Evolutionary conservation across 2,329 filamentous ascomycete genomes (phyloP).

Genomic region (Cordyceps tenuipes): DNA sequence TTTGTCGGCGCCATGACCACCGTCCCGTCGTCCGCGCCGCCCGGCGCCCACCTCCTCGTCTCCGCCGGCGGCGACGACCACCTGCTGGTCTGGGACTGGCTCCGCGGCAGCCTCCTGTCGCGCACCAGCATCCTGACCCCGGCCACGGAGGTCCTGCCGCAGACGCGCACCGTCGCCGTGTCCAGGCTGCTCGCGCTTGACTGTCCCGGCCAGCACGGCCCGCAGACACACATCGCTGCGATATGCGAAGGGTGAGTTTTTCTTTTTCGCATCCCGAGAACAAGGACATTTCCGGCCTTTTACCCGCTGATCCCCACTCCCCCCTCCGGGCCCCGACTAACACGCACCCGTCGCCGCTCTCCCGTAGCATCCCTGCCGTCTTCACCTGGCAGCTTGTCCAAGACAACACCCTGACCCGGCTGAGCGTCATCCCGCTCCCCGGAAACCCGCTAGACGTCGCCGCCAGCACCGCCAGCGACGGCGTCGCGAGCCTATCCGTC

Average conservation of each 20-base stretch:
- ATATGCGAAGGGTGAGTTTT: conserved; percentile 40
- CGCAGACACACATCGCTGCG: conserved; percentile 27
- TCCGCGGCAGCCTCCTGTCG: conserved; percentile 41
- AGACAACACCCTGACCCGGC: conserved; percentile 41
- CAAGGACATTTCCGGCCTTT: too few relatives aligned
- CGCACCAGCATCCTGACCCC: conserved; percentile 43
- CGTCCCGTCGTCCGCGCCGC: too few relatives aligned
- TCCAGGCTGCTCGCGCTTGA: conserved; percentile 31
- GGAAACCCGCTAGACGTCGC: conserved; percentile 57
- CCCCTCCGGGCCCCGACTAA: too few relatives aligned
- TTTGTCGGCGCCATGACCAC: conserved; percentile 75
- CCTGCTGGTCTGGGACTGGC: conserved; percentile 80
- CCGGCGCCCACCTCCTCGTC: conserved; percentile 65
- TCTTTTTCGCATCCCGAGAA: too few relatives aligned
- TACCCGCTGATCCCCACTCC: too few relatives aligned
- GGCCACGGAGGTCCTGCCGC: conserved; percentile 29
- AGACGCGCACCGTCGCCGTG: conserved; percentile 39
- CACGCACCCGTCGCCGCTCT: conserved; percentile 4
- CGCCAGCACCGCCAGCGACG: conserved; percentile 18
- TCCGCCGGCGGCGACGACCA: conserved; percentile 81
- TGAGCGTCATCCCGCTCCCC: conserved; percentile 40
- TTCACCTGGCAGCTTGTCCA: conserved; percentile 52
- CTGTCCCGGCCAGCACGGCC: conserved; percentile 21
- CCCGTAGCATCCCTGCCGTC: conserved; percentile 48
- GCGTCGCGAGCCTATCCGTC: conserved; percentile 27